Conservation (phyloP, 371 early-diverging fungal species). For the Coemansia sp. region DNA sequence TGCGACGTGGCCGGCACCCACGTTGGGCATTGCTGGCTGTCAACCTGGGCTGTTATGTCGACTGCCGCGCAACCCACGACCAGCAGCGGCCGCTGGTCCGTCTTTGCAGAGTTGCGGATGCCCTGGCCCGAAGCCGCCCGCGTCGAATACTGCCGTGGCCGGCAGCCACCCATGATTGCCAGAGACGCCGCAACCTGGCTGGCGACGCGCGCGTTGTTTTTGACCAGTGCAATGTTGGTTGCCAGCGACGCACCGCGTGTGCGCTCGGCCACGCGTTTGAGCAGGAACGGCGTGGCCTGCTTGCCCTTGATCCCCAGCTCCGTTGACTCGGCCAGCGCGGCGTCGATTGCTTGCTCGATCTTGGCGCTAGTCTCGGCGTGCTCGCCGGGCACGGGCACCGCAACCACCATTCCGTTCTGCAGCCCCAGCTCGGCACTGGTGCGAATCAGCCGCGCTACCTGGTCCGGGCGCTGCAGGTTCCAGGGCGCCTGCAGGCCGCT, state of each 20-base stretch:
- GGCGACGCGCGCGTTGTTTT: conserved; percentile 87
- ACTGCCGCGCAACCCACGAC: conserved; percentile 84
- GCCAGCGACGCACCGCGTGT: conserved; percentile 79
- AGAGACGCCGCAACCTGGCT: conserved; percentile 69
- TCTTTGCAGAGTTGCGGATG: not conserved
- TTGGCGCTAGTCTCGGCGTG: conserved; percentile 61
- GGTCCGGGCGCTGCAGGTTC: conserved; percentile 57
- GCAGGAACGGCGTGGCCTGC: conserved; percentile 87
- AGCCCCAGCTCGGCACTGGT: conserved; percentile 68
- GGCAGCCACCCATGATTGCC: conserved; percentile 34
- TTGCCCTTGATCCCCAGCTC: conserved; percentile 70
- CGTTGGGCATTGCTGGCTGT: not conserved
- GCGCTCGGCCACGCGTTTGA: conserved; percentile 75
- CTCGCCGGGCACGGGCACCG: conserved; percentile 82
- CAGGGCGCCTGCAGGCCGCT: conserved; percentile 71
- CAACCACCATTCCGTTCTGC: conserved; percentile 81
- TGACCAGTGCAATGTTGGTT: conserved; percentile 87
- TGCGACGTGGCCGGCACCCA: conserved; percentile 61
- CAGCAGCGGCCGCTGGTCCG: conserved; percentile 52
- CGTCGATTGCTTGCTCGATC: conserved; percentile 70
- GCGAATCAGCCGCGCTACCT: conserved; percentile 71
- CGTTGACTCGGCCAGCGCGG: conserved; percentile 70
- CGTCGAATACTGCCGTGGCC: not conserved
- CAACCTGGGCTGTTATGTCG: conserved; percentile 60
- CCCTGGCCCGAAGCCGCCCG: no score